Evolutionary conservation across 2,329 filamentous ascomycete species (phyloP), one percentile per base, ranked within the genome.

Genomic region (Trematosphaeria pertusa): DNA sequence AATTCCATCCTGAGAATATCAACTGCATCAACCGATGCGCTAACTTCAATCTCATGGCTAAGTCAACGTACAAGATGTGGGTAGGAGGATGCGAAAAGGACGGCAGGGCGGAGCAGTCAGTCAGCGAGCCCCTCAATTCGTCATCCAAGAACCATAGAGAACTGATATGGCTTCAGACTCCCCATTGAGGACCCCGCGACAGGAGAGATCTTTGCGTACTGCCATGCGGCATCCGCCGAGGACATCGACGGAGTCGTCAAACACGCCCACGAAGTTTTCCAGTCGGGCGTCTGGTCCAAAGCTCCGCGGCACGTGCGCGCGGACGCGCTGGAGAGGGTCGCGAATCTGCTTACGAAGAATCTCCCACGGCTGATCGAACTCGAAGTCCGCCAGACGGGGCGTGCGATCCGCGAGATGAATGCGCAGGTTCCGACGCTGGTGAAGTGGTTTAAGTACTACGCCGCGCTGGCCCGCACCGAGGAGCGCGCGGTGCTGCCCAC

Each of bases 391-490:
- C 87, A 89, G 67, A 90, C 87, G 0, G 87, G 87, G 2, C 82
- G 87, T 0, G 82, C 83, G 0, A 75, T 87, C 20, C 82, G 86
- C 19, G 87, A 89, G 65, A 88, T 90, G 85, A 77, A 79, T 37
- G 85, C 86, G 1, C 87, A 89, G 64, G 81, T 87, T 4, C 82
- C 83, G 0, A 83, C 81, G 0, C 75, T 89, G 0, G 79, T 84
- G 1, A 81, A 83, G 33, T 89, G 87, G 87, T 84, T 89, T 70
- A 83, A 81, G 49, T 89, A 89, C 72, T 90, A 87, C 60, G 85
- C 86, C 1, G 78, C 85, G 0, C 64, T 88, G 1, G 77, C 87
- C 22, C 81, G 87, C n/a, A 85, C 82, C 1, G 84, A 88, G 60
- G 84, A 88, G 69, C 80, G 84, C 2, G 72, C 82, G 2, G 82